phyloP scores from a whole-genome alignment of 306 rosid genomes.

The Myrica gale region DNA sequence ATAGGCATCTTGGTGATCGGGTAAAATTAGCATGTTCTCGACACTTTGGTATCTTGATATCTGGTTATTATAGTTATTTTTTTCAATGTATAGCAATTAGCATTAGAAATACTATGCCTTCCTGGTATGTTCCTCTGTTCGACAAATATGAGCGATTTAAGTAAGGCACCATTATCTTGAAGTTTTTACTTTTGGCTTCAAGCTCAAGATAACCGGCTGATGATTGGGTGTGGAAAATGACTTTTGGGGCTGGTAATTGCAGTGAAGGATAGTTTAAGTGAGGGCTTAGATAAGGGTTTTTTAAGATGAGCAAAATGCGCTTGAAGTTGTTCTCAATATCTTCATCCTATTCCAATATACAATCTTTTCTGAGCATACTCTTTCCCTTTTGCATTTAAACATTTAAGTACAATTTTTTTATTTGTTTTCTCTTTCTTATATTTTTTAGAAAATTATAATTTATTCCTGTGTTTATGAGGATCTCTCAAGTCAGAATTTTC shows the following conservation, averaged over 20 bases:
- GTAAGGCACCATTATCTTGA: background rate
- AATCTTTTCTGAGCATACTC: slow-evolving; percentile 7
- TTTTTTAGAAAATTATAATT: background rate
- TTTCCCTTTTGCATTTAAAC: background rate
- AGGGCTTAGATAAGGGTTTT: background rate
- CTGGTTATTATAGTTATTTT: slow-evolving; percentile 14
- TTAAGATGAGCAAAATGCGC: background rate
- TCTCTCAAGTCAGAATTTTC: background rate
- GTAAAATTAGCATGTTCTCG: slow-evolving; percentile 20
- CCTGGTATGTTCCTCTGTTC: slow-evolving; percentile 18
- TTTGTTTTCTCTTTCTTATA: background rate
- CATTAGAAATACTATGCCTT: slow-evolving; percentile 7
- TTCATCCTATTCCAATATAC: slow-evolving; percentile 9
- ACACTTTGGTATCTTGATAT: slow-evolving; percentile 20
- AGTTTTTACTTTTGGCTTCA: background rate
- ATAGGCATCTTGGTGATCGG: slow-evolving; percentile 18
- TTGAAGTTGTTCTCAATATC: background rate
- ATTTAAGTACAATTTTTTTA: background rate
- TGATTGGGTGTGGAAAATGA: background rate
- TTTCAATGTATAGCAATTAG: slow-evolving; percentile 6
- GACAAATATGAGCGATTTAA: background rate
- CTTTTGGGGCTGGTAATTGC: background rate
- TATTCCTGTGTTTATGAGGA: background rate
- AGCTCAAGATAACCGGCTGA: background rate
- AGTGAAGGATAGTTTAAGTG: background rate